Conservation (phyloP, 495 filamentous ascomycete genomes). For the Elasticomyces elasticus region DNA sequence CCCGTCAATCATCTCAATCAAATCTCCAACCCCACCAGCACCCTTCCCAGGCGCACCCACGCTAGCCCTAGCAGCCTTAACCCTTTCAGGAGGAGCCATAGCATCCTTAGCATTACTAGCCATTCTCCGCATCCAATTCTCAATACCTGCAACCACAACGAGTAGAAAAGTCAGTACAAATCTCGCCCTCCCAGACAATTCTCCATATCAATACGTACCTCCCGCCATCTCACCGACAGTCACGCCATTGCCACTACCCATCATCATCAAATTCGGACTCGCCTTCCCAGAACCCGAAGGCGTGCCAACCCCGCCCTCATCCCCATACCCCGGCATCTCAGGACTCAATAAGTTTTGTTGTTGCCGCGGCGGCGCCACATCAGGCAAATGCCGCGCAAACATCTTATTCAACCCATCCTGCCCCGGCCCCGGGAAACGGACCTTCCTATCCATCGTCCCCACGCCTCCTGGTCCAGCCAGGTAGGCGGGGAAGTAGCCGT, state of each 20-base stretch:
- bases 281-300: slow-evolving; percentile 28
- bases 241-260: no score
- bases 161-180: no score
- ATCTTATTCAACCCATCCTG: slow-evolving; percentile 71
- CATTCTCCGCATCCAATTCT: slow-evolving; percentile 78
- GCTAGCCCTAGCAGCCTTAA: slow-evolving; percentile 20
- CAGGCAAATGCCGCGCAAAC: slow-evolving; percentile 66
- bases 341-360: slow-evolving; percentile 26
- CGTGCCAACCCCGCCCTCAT: slow-evolving; percentile 11
- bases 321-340: slow-evolving; percentile 25
- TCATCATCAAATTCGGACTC: slow-evolving; percentile 13
- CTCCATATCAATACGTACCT: slow-evolving; percentile 56
- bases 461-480: slow-evolving; percentile 75
- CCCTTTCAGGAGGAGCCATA: slow-evolving; percentile 39
- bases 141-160: slow-evolving; percentile 75
- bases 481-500: slow-evolving; percentile 24
- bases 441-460: slow-evolving; percentile 60
- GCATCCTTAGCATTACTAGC: slow-evolving; percentile 45
- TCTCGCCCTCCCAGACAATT: no score
- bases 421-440: slow-evolving; percentile 66
- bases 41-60: slow-evolving; percentile 18
- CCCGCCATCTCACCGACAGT: no score
- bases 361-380: slow-evolving; percentile 44
- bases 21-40: slow-evolving; percentile 46
- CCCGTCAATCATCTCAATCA: slow-evolving; percentile 75